Conservation (phyloP, 1,139 yeast species). For the Taphrina pruni region DNA sequence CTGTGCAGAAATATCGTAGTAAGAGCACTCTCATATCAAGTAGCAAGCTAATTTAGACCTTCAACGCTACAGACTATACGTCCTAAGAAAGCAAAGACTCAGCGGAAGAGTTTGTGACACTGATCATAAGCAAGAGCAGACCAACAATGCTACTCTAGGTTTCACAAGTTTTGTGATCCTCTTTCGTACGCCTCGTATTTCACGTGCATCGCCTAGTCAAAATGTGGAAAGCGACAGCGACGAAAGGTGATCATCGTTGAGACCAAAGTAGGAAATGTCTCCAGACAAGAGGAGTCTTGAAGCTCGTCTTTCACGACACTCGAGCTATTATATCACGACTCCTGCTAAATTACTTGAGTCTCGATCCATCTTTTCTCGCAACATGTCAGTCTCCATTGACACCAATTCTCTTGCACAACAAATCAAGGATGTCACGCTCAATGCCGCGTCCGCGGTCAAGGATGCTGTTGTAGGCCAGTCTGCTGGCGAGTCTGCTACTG, state of each 20-base stretch:
- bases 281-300: neutral
- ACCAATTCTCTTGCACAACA: slow-evolving; percentile 30
- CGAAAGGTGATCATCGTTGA: slow-evolving; percentile 10
- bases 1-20: neutral
- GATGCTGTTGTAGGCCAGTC: slow-evolving; percentile 40
- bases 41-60: too few relatives aligned
- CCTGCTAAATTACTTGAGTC: neutral
- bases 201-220: neutral
- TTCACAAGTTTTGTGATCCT: too few relatives aligned
- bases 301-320: neutral
- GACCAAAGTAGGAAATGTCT: slow-evolving; percentile 4
- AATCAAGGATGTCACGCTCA: slow-evolving; percentile 29
- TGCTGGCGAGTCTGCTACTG: slow-evolving; percentile 43
- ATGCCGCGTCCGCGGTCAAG: slow-evolving; percentile 23
- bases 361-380: slow-evolving; percentile 15
- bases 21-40: neutral
- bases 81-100: too few relatives aligned
- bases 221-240: slow-evolving; percentile 11
- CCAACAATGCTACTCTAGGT: neutral
- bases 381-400: slow-evolving; percentile 27
- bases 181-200: neutral
- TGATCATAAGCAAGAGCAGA: neutral
- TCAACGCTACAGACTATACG: too few relatives aligned
- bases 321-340: neutral
- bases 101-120: too few relatives aligned